phyloP scores from a whole-genome alignment of 2,329 filamentous ascomycete genomes.

The Talaromyces sp. region DNA sequence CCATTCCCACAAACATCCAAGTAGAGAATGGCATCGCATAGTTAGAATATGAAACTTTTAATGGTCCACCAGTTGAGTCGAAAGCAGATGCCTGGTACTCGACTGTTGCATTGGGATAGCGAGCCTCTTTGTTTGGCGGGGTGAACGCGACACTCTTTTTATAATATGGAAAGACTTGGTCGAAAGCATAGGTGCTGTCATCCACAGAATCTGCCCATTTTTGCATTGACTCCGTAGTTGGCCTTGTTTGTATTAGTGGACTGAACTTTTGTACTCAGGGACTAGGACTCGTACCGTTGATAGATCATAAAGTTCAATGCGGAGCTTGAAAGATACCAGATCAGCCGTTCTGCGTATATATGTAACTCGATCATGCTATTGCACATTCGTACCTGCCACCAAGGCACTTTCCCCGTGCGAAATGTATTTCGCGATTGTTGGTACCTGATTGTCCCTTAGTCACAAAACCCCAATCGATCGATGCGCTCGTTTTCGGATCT shows the following conservation, averaged over 20 bases:
- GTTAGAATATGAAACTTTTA: conserved; percentile 28
- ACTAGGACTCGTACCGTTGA: conserved; percentile 6
- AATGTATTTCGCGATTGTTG: conserved; percentile 14
- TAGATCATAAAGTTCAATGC: conserved; percentile 22
- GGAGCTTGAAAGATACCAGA: conserved; percentile 1
- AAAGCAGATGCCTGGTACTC: conserved; percentile 18
- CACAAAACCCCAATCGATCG: conserved; percentile 22
- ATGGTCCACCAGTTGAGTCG: conserved; percentile 18
- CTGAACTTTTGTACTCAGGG: background rate
- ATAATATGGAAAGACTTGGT: conserved; percentile 20
- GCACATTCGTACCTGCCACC: conserved; percentile 6
- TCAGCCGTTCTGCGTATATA: background rate
- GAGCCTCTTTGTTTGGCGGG: conserved; percentile 15
- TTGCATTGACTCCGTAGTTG: conserved; percentile 24
- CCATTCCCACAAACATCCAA: conserved; percentile 20
- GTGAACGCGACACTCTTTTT: conserved; percentile 23
- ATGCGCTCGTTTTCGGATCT: conserved; percentile 11
- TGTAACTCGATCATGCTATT: background rate
- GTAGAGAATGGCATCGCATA: conserved; percentile 21
- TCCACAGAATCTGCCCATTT: conserved; percentile 30
- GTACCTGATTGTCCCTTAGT: conserved; percentile 16
- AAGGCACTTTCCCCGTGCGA: conserved; percentile 22
- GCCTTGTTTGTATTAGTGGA: conserved; percentile 8
- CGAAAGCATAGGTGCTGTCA: conserved; percentile 23
- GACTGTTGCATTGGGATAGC: conserved; percentile 21